These are phyloP conservation scores for Eutypella sp. DNA, from an alignment of 2,329 filamentous ascomycete genomes.

Conservation along the genomic window DNA sequence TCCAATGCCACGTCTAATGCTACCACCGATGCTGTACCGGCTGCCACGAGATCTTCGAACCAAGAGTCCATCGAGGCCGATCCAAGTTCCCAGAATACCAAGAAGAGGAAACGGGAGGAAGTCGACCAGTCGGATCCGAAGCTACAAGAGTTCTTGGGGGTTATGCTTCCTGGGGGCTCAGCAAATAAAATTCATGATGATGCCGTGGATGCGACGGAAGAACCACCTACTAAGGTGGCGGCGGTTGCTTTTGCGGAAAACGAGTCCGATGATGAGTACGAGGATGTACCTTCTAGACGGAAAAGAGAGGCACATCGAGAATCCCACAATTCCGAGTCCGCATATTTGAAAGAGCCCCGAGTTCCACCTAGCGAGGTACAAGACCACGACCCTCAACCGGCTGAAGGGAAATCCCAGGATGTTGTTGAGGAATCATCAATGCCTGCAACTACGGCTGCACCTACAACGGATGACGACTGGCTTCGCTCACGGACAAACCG, in stretches of 20 bases:
- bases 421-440: neutral
- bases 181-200: slow-evolving; percentile 57
- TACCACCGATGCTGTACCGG: neutral
- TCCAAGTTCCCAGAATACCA: slow-evolving; percentile 32
- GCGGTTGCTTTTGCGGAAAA: slow-evolving; percentile 42
- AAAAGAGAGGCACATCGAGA: slow-evolving; percentile 41
- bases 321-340: slow-evolving; percentile 1
- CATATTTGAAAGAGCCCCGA: neutral
- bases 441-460: slow-evolving; percentile 9
- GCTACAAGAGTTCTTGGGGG: slow-evolving; percentile 77
- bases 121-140: slow-evolving; percentile 65
- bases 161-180: slow-evolving; percentile 65
- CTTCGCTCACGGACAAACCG: slow-evolving; percentile 83
- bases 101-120: slow-evolving; percentile 65
- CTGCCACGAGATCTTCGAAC: neutral
- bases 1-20: slow-evolving; percentile 3
- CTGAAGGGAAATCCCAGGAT: neutral
- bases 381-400: neutral
- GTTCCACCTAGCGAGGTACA: neutral
- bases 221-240: slow-evolving; percentile 36
- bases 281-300: slow-evolving; percentile 54
- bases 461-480: slow-evolving; percentile 77
- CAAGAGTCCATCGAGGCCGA: slow-evolving; percentile 23
- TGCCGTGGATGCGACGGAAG: slow-evolving; percentile 24
- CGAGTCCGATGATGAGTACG: slow-evolving; percentile 73